Conservation (phyloP, 345 rosid genomes). For the Eutrema yunnanense region DNA sequence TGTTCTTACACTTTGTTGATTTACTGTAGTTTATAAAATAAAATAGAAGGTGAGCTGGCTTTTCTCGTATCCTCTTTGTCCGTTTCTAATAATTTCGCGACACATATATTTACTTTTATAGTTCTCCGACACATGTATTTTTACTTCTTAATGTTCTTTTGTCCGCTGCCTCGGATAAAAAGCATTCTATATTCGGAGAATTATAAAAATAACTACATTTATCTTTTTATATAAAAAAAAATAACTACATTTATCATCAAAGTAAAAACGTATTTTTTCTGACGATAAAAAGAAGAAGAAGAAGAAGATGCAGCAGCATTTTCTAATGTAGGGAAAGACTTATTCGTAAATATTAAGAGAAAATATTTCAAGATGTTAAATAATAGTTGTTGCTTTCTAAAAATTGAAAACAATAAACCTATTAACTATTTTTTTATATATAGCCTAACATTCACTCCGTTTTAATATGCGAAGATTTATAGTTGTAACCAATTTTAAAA, state of each 20-base stretch:
- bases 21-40: too few species aligned
- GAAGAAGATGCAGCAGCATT: background rate
- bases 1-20: background rate
- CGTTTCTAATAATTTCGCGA: conserved; percentile 12
- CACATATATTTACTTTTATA: background rate
- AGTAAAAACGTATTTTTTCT: background rate
- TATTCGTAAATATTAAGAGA: background rate
- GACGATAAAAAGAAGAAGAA: background rate
- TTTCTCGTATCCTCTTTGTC: background rate
- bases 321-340: background rate
- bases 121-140: background rate
- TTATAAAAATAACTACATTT: background rate
- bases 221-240: too few species aligned
- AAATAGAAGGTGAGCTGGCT: too few species aligned
- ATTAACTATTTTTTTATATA: background rate
- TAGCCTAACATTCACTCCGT: background rate
- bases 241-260: background rate
- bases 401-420: background rate
- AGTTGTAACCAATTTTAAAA: background rate
- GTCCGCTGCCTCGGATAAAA: background rate
- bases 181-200: background rate
- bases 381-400: background rate
- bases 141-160: background rate
- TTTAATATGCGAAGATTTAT: background rate
- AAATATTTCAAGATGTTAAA: background rate